These are phyloP conservation scores for Conoideocrella luteorostrata DNA, from an alignment of 2,329 filamentous ascomycete species.

Conservation along the genomic window DNA sequence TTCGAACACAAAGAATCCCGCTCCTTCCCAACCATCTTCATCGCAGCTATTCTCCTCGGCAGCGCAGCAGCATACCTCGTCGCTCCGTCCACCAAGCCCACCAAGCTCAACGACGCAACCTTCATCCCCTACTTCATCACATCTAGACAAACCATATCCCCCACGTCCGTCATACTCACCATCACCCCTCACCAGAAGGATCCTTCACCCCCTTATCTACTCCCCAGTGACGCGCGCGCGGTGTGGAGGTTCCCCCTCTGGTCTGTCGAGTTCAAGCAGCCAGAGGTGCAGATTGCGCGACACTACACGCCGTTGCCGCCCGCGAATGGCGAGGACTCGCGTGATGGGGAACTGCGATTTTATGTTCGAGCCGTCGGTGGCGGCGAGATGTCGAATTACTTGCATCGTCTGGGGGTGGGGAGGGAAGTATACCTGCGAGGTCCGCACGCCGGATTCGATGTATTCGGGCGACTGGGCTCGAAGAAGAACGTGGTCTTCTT, in stretches of 20 bases:
- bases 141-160: slow-evolving; percentile 55
- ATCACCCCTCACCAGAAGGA: slow-evolving; percentile 38
- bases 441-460: slow-evolving; percentile 62
- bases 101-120: slow-evolving; percentile 47
- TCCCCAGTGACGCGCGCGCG: slow-evolving; percentile 11
- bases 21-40: slow-evolving; percentile 16
- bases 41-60: slow-evolving; percentile 17
- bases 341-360: slow-evolving; percentile 54
- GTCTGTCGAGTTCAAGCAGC: slow-evolving; percentile 91
- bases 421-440: slow-evolving; percentile 70
- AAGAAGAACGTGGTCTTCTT: slow-evolving; percentile 63
- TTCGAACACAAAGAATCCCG: slow-evolving; percentile 23
- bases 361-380: slow-evolving; percentile 70
- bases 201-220: slow-evolving; percentile 22
- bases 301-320: slow-evolving; percentile 85
- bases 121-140: slow-evolving; percentile 64
- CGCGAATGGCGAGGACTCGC: slow-evolving; percentile 16
- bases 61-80: slow-evolving; percentile 20
- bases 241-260: slow-evolving; percentile 56
- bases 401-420: slow-evolving; percentile 58
- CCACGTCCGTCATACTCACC: slow-evolving; percentile 63
- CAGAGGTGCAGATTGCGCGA: slow-evolving; percentile 83
- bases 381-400: slow-evolving; percentile 81
- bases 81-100: slow-evolving; percentile 16
- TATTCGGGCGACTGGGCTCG: slow-evolving; percentile 27